phyloP scores from a whole-genome alignment of 1,139 yeast genomes.

The Magnusiomyces ingens region DNA sequence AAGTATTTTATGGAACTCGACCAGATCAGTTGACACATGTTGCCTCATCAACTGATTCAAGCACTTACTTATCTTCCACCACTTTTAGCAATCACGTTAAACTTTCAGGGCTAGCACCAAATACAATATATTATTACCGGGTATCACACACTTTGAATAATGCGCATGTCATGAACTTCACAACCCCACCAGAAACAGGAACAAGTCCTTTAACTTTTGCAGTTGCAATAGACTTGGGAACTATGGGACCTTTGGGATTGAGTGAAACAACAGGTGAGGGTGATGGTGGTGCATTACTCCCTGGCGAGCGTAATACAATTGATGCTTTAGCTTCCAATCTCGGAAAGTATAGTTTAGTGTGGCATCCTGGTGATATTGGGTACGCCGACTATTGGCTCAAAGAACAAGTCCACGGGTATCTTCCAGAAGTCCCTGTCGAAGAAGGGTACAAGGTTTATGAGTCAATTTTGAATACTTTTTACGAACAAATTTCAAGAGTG shows the following conservation, averaged over 20 bases:
- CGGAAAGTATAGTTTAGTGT: constrained; percentile 24
- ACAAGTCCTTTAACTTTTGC: constrained; percentile 20
- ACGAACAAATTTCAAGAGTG: constrained; percentile 24
- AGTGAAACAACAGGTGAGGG: constrained; percentile 18
- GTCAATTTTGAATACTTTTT: constrained; percentile 23
- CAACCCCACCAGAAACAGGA: constrained; percentile 21
- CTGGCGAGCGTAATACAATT: constrained; percentile 22
- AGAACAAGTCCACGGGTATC: constrained; percentile 21
- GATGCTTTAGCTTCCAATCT: constrained; percentile 21
- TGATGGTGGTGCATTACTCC: constrained; percentile 19
- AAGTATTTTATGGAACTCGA: constrained; percentile 25
- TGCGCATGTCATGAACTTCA: constrained; percentile 18
- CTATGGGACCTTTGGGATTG: constrained; percentile 25
- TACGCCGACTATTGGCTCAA: constrained; percentile 30
- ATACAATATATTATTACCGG: constrained; percentile 28
- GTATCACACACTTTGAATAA: constrained; percentile 14
- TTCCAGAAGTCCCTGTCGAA: constrained; percentile 15
- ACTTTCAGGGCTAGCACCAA: constrained; percentile 23
- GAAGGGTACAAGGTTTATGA: constrained; percentile 21
- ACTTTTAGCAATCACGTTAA: constrained; percentile 29
- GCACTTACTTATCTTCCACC: constrained; percentile 24
- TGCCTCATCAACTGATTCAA: constrained; percentile 22
- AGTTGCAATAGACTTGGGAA: constrained; percentile 26
- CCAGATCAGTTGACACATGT: constrained; percentile 18
- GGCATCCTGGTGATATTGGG: constrained; percentile 30